These are phyloP conservation scores for Psidium friedrichsthalianum DNA, from an alignment of 345 rosid species.

Conservation along the genomic window DNA sequence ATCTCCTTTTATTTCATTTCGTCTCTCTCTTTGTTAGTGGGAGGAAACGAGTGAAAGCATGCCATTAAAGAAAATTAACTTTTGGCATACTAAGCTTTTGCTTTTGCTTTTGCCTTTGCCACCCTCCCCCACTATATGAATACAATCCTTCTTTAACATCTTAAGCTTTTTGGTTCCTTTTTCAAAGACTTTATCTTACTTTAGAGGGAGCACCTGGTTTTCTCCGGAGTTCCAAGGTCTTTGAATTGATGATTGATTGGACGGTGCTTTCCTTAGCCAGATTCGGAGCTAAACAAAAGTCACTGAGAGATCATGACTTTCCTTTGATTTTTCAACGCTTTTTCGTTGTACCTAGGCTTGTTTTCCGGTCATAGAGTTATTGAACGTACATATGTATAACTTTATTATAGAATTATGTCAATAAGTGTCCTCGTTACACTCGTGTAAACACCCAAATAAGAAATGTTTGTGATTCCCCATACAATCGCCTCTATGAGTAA, in stretches of 20 bases:
- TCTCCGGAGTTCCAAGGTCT: not conserved
- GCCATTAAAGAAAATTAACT: constrained; percentile 21
- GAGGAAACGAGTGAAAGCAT: constrained; percentile 24
- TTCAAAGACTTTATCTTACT: not conserved
- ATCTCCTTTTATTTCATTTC: not conserved
- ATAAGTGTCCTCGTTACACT: not conserved
- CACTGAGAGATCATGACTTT: not conserved
- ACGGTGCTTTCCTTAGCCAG: not conserved
- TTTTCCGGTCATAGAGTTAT: not conserved
- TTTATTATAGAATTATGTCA: not conserved
- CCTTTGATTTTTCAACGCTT: not conserved
- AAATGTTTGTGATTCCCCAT: not conserved
- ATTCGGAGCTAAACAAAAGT: not conserved
- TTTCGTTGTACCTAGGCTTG: not conserved
- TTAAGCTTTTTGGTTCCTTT: not conserved
- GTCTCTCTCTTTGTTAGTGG: not conserved
- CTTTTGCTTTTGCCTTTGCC: not conserved
- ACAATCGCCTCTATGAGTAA: not conserved
- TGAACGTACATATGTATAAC: not conserved
- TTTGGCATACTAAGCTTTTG: constrained; percentile 6
- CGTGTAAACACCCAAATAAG: not conserved
- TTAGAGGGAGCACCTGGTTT: not conserved
- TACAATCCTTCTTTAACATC: not conserved
- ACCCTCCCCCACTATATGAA: not conserved
- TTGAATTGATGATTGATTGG: not conserved